Conservation (phyloP, 768 basidiomycete genomes). For the Termitomyces sp. region DNA sequence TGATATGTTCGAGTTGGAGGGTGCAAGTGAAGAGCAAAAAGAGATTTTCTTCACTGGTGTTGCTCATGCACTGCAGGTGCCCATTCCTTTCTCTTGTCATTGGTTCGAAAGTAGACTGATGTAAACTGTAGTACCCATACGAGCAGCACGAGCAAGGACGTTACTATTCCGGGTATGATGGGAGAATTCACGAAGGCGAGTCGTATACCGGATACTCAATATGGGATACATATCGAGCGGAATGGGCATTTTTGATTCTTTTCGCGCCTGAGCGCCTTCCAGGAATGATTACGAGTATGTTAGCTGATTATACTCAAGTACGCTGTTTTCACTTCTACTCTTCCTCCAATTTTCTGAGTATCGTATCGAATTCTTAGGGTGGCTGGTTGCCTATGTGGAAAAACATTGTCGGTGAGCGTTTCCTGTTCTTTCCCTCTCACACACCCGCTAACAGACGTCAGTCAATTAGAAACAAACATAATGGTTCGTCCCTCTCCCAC, state of each 20-base stretch:
- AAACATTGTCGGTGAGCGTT: conserved; percentile 58
- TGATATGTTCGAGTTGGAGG: conserved; percentile 42
- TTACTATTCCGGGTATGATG: conserved; percentile 79
- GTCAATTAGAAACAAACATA: conserved; percentile 66
- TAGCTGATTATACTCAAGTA: conserved; percentile 71
- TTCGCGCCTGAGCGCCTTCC: conserved; percentile 74
- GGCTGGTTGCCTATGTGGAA: conserved; percentile 94
- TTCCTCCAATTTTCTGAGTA: conserved; percentile 6
- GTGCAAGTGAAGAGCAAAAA: conserved; percentile 42
- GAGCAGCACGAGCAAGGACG: conserved; percentile 61
- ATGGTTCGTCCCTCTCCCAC: conserved; percentile 43
- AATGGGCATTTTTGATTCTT: conserved; percentile 75
- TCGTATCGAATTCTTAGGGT: conserved; percentile 28
- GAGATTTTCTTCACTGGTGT: conserved; percentile 57
- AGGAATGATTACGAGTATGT: conserved; percentile 74
- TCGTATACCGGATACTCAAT: conserved; percentile 81
- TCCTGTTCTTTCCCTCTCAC: not conserved
- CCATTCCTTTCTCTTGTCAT: not conserved
- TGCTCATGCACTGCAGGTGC: conserved; percentile 54
- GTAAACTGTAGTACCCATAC: conserved; percentile 57
- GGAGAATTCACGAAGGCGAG: conserved; percentile 46
- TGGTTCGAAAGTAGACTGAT: not conserved
- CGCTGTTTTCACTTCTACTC: not conserved
- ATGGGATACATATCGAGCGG: conserved; percentile 79
- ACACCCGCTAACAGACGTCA: not conserved